These are phyloP conservation scores for Arctostaphylos glauca DNA, from an alignment of 148 eudicot genomes.

Conservation along the genomic window DNA sequence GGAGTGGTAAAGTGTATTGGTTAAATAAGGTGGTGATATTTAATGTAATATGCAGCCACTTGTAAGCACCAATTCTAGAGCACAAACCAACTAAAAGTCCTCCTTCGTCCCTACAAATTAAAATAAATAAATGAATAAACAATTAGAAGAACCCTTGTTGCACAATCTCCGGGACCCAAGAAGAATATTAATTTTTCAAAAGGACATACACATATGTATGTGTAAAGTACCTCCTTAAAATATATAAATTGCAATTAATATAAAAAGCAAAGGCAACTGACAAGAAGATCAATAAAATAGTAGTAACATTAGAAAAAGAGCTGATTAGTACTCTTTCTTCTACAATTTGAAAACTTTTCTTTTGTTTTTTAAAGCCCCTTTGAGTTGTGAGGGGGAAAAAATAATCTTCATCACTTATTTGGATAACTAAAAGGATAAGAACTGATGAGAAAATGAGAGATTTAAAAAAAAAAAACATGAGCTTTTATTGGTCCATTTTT, in stretches of 20 bases:
- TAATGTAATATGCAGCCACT: background rate
- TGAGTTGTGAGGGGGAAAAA: no score
- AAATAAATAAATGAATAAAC: background rate
- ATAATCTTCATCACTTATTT: background rate
- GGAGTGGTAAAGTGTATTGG: background rate
- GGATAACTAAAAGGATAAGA: background rate
- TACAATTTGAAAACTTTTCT: background rate
- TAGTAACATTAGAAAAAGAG: background rate
- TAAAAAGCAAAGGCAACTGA: background rate
- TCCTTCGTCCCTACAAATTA: background rate
- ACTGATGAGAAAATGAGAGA: background rate
- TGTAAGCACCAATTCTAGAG: background rate
- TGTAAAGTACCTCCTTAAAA: background rate
- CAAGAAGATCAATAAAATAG: background rate
- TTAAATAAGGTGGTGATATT: background rate
- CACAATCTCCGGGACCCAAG: background rate
- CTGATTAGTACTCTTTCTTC: background rate
- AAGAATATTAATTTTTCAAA: background rate
- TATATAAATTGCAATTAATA: background rate
- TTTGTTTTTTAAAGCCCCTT: no score
- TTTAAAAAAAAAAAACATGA: background rate
- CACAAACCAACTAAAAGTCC: background rate
- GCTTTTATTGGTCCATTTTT: background rate
- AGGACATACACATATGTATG: background rate
- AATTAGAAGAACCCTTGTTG: background rate